Evolutionary conservation across 2,329 filamentous ascomycete genomes (phyloP), one percentile per base, ranked within the genome.

Genomic region (Pyricularia sp.): DNA sequence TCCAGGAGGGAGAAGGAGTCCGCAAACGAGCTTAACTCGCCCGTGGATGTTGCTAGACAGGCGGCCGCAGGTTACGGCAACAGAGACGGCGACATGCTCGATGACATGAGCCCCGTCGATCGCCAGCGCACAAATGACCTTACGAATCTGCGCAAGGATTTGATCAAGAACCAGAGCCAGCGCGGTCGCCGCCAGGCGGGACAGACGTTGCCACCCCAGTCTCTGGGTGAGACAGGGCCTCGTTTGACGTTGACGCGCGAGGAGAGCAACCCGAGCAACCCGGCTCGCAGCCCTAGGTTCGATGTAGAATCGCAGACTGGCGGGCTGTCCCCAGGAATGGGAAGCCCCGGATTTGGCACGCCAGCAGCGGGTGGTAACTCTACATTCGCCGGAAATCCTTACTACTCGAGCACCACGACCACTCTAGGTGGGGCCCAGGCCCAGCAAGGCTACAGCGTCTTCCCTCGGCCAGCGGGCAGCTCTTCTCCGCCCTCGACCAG

Each of bases 181-280:
- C 79, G 81, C 30, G 83, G 84, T 23, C 28, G 66, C 58, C 82
- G 83, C 42, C 82, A 79, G 74, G 81, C 82, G 10, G 84, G 84
- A 68, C 82, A 85, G 65, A 78, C 77, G 1, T 72, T 83, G 10
- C 79, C 81, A 10, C 72, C 77, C 3, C 74, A 77, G 36, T 75
- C 76, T 1, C 36, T 75, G 9, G 67, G 75, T 73, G 69, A 30
- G 64, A 36, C 26, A 23, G 66, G 26, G 17, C 50, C 25, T 25
- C 42, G 20, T 10, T 55, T 63, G 66, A 68, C 14, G 28, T 30
- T 50, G 66, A 68, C 64, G 20, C 64, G 64, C 64, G 64, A 65
- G 64, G 30, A 23, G 26, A 33, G 26, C 64, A 33, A 33, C 64
- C 14, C 33, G 9, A 10, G 31, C 31, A 33, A 33, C 31, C 31